phyloP scores from a whole-genome alignment of 768 basidiomycete species.

The Lactifluus hygrophoroides region DNA sequence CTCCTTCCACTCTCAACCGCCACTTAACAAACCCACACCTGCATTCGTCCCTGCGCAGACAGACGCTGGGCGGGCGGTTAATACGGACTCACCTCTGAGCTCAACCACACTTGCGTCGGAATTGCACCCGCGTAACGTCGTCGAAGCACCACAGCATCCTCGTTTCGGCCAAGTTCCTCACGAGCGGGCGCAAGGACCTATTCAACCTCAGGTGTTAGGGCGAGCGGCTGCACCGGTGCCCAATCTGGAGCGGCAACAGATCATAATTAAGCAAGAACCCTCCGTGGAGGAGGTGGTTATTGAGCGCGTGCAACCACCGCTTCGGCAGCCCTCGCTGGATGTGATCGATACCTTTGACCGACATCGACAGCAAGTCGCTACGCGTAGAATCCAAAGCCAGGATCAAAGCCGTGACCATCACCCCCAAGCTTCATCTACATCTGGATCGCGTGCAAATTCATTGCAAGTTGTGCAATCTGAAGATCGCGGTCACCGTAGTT shows the following conservation, averaged over 20 bases:
- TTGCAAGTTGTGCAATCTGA: not conserved
- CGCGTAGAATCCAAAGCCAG: not conserved
- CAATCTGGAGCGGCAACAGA: not conserved
- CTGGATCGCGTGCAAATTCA: not conserved
- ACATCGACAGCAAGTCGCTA: not conserved
- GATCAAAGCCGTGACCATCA: not conserved
- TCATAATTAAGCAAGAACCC: constrained; percentile 9
- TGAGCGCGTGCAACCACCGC: not conserved
- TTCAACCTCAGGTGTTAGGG: not conserved
- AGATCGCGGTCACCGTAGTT: not conserved
- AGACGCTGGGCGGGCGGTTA: constrained; percentile 13
- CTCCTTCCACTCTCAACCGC: not conserved
- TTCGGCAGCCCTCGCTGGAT: not conserved
- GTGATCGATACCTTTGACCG: not conserved
- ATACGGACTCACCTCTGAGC: constrained; percentile 15
- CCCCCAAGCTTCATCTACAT: not conserved
- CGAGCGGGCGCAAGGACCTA: not conserved
- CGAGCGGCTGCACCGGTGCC: too few relatives aligned
- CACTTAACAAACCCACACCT: not conserved
- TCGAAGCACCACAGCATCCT: not conserved
- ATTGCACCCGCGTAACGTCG: not conserved
- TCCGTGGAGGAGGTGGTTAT: not conserved
- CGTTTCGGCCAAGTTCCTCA: not conserved
- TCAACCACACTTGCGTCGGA: constrained; percentile 16
- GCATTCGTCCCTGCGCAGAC: constrained; percentile 15